Evolutionary conservation across 257 asterid species (phyloP), one percentile per base, ranked within the genome.

Genomic region (Pogostemon cablin): DNA sequence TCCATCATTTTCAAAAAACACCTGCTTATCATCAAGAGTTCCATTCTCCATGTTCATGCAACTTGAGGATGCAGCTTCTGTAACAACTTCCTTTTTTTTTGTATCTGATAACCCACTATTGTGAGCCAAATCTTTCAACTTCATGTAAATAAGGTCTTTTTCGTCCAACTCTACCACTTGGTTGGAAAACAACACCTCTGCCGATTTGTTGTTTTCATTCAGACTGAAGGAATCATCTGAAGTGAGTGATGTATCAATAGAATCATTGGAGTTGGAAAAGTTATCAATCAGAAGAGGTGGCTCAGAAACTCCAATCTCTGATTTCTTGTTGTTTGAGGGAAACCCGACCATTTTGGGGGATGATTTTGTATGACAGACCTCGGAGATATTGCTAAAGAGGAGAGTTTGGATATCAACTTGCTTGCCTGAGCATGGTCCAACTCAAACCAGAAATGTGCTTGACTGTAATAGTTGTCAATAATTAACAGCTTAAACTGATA

Each of bases 341-440:
- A 79, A 39, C 57, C 73, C 11, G 47, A 57, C 86, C 75, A 60
- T 6, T 55, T 65, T 41, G 76, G 86, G 25, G 59, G 59, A 60
- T 61, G 71, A 41, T 59, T 78, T 47, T 78, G 77, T 67, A 62
- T 8, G 69, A 67, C n/a, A 42, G 75, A 43, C 69, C 90, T 68
- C 0, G 95, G 74, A 72, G 84, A 76, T 73, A 73, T 62, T 68
- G 85, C 83, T 62, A 57, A 50, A 60, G 90, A 71, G 50, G 87
- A 82, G 73, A 93, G 66, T 60, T 76, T 81, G 76, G 95, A 79
- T 20, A 80, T 68, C 81, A 93, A 77, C 72, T 82, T 88, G 79
- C 72, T 81, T 35, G 96, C 75, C 81, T 92, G 98, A 77, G 82
- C 66, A 75, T 87, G 92, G 78, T 93, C 98, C 78, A 93, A 81